A percentile compares a stretch with the other conserved stretches of the same genome.
phyloP scores from a whole-genome alignment of 164 flowering plant genomes.

The Vitis rotundifolia region DNA sequence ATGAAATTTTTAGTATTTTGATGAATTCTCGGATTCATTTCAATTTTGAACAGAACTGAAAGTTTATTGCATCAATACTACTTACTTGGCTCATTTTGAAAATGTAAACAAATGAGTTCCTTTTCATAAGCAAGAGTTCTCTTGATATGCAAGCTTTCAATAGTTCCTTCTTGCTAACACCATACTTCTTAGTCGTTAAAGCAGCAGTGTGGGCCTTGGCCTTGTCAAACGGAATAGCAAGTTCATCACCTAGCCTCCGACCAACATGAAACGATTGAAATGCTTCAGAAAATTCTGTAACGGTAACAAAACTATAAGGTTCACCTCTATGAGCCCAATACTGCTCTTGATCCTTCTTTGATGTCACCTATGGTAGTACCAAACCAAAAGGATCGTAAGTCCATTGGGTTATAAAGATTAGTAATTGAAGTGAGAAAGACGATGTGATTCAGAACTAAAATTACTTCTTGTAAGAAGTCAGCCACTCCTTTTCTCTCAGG shows the following conservation, averaged over 20 bases:
- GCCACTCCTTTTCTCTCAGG: constrained; percentile 67
- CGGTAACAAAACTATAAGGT: constrained; percentile 51
- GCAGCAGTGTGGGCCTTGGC: constrained; percentile 63
- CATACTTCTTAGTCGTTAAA: constrained; percentile 52
- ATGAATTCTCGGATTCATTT: too few relatives aligned
- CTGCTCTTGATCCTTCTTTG: constrained; percentile 76
- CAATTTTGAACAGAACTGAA: not conserved
- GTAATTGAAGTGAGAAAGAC: not conserved
- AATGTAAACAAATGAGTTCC: constrained; percentile 61
- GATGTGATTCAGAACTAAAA: not conserved
- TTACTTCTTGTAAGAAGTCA: constrained; percentile 64
- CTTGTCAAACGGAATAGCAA: constrained; percentile 59
- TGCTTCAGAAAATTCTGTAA: constrained; percentile 56
- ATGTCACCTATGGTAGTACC: constrained; percentile 50
- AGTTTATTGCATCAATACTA: not conserved
- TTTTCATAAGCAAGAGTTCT: constrained; percentile 70
- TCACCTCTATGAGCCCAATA: constrained; percentile 53
- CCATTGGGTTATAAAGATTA: not conserved
- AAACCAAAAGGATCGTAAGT: not conserved
- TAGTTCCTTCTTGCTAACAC: constrained; percentile 55
- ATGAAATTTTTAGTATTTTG: too few relatives aligned
- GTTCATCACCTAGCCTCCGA: constrained; percentile 40
- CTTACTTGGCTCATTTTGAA: constrained; percentile 59
- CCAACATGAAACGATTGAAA: constrained; percentile 67
- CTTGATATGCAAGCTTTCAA: constrained; percentile 58